Percentiles rank a stretch among this genome's conserved stretches.
Conservation (phyloP, 345 rosid genomes). For the Acer saccharum region DNA sequence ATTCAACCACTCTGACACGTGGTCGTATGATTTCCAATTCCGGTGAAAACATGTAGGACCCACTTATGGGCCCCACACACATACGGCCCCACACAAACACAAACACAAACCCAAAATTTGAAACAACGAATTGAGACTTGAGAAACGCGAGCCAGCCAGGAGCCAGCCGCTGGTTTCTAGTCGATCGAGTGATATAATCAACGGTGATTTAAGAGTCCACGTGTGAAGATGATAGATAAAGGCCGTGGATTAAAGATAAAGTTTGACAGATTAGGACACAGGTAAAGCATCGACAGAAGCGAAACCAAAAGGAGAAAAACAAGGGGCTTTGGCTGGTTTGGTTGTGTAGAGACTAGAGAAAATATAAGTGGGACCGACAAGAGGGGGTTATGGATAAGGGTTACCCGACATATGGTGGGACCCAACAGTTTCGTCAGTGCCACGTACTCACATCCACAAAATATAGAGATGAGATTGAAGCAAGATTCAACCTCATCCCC, state of each 20-base stretch:
- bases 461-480: background rate
- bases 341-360: too few relatives aligned
- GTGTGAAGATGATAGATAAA: too few relatives aligned
- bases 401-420: background rate
- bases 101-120: too few relatives aligned
- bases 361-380: background rate
- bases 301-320: background rate
- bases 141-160: too few relatives aligned
- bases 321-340: background rate
- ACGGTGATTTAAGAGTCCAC: too few relatives aligned
- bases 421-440: background rate
- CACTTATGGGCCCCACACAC: background rate
- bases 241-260: too few relatives aligned
- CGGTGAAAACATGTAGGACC: background rate
- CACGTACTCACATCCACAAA: background rate
- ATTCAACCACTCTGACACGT: slow-evolving; percentile 11
- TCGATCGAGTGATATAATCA: too few relatives aligned
- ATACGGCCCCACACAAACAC: too few relatives aligned
- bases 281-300: too few relatives aligned
- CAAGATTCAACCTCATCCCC: background rate
- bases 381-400: slow-evolving; percentile 1
- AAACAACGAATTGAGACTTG: too few relatives aligned
- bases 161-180: too few relatives aligned
- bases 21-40: slow-evolving; percentile 7
- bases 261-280: too few relatives aligned